Evolutionary conservation across 306 rosid species (phyloP), one percentile per base, ranked within the genome.

Genomic region (Vigna unguiculata): DNA sequence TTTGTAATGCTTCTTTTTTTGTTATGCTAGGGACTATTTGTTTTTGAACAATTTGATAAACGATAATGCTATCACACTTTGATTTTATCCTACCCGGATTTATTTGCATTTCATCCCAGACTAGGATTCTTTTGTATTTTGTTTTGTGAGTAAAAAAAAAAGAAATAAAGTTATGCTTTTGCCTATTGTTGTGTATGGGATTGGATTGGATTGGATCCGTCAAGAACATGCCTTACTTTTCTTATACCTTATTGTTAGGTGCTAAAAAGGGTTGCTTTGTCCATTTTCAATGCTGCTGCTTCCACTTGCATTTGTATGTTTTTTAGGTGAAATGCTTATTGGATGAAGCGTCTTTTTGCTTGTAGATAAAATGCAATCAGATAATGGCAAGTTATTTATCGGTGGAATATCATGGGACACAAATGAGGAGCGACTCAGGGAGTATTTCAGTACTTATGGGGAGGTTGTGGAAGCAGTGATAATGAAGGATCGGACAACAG

Each of bases 321-420:
- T 84, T 78, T 75, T 69, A 79, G 76, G 65, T 84, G 13, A 62
- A 74, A 12, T 59, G 41, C 41, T 15, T 25, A 59, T 13, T 79
- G 72, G 78, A 79, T 84, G 76, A 53, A 69, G 43, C 63, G 20
- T 57, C 28, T 87, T 60, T 60, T 84, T 86, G 79, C 62, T 58
- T 86, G 86, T 74, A 95, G 97, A 84, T 86, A 90, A 86, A 86
- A 92, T 92, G 99, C 97, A 95, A 90, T 87, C 97, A 73, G 99
- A 95, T 74, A 89, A 83, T 87, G 99, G 99, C 10, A 95, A 95
- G 88, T 80, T 95, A 68, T 95, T 95, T 54, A 79, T 95, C 54
- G 99, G 99, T 51, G 99, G 99, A 54, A 92, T 95, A 84, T 95
- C 99, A 47, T 95, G 99, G 99, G 97, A 95, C 91, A 95, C 99